Evolutionary conservation across 169 alveolate species (phyloP).

Genomic region (Plasmodium ovale): DNA sequence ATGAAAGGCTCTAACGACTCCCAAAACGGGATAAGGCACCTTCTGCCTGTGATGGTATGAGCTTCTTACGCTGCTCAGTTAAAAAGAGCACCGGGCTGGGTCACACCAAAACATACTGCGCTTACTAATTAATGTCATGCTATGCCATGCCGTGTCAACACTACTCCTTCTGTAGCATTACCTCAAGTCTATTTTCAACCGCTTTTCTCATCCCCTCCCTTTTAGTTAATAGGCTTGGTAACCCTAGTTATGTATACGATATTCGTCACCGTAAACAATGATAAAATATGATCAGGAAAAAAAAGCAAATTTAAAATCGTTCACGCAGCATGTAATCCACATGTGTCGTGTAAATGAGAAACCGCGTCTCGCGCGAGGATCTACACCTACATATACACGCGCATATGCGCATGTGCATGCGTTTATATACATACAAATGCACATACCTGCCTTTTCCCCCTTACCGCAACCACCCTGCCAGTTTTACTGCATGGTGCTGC

Average conservation of each 20-base stretch:
- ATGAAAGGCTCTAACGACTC: slow-evolving; percentile 21
- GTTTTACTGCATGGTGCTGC: slow-evolving; percentile 49
- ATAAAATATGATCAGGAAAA: neutral
- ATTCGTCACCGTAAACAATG: slow-evolving; percentile 37
- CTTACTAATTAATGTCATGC: neutral
- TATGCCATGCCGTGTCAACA: neutral
- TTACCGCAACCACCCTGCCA: neutral
- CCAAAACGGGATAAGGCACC: slow-evolving; percentile 34
- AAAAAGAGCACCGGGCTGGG: too few relatives aligned
- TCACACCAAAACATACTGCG: neutral
- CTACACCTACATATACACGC: neutral
- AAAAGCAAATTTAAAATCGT: neutral
- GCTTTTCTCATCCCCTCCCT: neutral
- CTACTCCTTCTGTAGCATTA: neutral
- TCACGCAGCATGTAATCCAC: neutral
- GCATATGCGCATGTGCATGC: neutral
- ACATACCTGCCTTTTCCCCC: neutral
- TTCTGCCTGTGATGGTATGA: slow-evolving; percentile 67
- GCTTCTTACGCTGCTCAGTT: too few relatives aligned
- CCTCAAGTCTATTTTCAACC: neutral
- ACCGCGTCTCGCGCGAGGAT: too few relatives aligned
- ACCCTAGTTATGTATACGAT: slow-evolving; percentile 62
- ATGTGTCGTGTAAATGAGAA: neutral
- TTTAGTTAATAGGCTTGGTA: slow-evolving; percentile 51
- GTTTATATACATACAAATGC: neutral